These are phyloP conservation scores for Ramularia endophylla DNA, from an alignment of 2,329 filamentous ascomycete species.

Conservation along the genomic window DNA sequence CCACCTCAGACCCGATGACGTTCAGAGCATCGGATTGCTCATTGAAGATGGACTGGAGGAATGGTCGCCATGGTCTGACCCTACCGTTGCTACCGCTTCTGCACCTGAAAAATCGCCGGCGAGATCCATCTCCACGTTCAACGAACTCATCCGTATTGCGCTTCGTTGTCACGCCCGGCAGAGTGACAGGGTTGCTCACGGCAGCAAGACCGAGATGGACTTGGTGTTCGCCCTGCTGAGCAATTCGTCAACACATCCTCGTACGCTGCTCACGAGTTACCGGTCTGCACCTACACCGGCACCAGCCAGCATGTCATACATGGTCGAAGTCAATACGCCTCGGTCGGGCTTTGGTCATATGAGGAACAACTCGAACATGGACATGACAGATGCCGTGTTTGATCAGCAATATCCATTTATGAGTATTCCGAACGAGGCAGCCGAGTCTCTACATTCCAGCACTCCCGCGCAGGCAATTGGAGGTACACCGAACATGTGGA, in stretches of 20 bases:
- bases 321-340: background rate
- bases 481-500: constrained; percentile 7
- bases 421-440: constrained; percentile 18
- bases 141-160: constrained; percentile 37
- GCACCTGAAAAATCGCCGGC: constrained; percentile 33
- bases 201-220: constrained; percentile 5
- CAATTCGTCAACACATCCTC: constrained; percentile 11
- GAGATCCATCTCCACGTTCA: constrained; percentile 47
- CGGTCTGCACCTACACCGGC: background rate
- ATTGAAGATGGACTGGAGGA: constrained; percentile 65
- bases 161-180: constrained; percentile 6
- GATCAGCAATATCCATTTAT: constrained; percentile 18
- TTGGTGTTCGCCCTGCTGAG: constrained; percentile 14
- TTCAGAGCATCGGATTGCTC: constrained; percentile 45
- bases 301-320: background rate
- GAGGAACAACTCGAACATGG: background rate
- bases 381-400: constrained; percentile 5
- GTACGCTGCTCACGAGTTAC: background rate
- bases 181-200: background rate
- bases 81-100: constrained; percentile 10
- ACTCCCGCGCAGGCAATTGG: constrained; percentile 7
- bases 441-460: constrained; percentile 9
- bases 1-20: constrained; percentile 45
- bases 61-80: constrained; percentile 65
- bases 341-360: background rate